Evolutionary conservation across 2,329 filamentous ascomycete genomes (phyloP).

Genomic region (Grosmannia penicillata): DNA sequence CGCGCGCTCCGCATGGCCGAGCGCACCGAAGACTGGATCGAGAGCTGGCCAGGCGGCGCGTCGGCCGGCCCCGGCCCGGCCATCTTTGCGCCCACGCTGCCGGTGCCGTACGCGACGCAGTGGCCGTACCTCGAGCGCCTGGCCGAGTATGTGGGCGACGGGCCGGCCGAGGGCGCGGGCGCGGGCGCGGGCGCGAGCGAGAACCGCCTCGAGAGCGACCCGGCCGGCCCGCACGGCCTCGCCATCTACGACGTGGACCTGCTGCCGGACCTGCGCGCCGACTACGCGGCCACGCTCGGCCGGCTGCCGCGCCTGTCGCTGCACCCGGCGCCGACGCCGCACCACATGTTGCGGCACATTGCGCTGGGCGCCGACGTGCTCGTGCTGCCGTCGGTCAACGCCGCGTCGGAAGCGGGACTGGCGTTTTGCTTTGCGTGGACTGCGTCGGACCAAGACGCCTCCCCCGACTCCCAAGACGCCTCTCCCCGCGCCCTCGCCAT

Average conservation of each 20-base stretch:
- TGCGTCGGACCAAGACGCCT: conserved; percentile 23
- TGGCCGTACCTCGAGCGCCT: conserved; percentile 66
- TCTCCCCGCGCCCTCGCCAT: conserved; percentile 44
- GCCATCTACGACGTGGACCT: conserved; percentile 65
- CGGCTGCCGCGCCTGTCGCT: conserved; percentile 62
- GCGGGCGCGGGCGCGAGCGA: conserved; percentile 33
- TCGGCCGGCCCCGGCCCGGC: conserved; percentile 14
- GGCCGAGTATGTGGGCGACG: conserved; percentile 22
- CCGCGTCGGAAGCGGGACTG: conserved; percentile 69
- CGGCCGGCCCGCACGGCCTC: conserved; percentile 46
- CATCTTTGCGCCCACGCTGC: conserved; percentile 55
- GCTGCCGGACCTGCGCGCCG: conserved; percentile 48
- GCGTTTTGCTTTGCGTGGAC: conserved; percentile 64
- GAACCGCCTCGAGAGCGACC: too few relatives aligned
- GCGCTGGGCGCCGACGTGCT: conserved; percentile 67
- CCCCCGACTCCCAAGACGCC: conserved; percentile 5
- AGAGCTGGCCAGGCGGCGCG: conserved; percentile 29
- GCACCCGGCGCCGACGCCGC: conserved; percentile 53
- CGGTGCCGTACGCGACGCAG: conserved; percentile 61
- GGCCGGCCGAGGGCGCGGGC: not conserved
- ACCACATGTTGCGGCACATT: conserved; percentile 63
- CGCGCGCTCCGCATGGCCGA: conserved; percentile 72
- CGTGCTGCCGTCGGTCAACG: conserved; percentile 49
- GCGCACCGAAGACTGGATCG: conserved; percentile 70
- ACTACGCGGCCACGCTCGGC: conserved; percentile 32